phyloP scores from a whole-genome alignment of 208 protist genomes.

The Acanthamoeba healyi region DNA sequence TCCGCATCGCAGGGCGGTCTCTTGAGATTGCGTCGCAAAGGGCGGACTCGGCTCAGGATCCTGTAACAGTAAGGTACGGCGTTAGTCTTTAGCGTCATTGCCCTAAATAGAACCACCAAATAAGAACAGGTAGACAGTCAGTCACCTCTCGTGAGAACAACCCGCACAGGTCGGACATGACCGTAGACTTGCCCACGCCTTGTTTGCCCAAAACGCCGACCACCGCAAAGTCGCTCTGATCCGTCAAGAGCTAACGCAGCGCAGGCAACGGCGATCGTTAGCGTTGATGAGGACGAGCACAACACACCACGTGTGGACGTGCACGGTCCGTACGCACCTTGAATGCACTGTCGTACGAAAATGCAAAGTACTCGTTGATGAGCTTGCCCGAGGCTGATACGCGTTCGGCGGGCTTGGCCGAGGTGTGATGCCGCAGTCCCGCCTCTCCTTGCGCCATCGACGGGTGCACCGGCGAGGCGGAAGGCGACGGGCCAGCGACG shows the following conservation, averaged over 20 bases:
- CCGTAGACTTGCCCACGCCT: slow-evolving; percentile 18
- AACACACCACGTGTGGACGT: background rate
- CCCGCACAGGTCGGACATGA: slow-evolving; percentile 53
- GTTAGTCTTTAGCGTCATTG: no score
- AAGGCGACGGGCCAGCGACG: background rate
- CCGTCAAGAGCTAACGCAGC: background rate
- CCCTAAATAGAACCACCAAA: background rate
- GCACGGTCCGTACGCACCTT: background rate
- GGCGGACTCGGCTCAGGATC: background rate
- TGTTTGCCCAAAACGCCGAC: slow-evolving; percentile 35
- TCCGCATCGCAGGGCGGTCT: background rate
- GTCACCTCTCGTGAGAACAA: background rate
- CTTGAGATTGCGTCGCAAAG: background rate
- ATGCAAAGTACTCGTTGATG: slow-evolving; percentile 37
- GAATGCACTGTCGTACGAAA: slow-evolving; percentile 37
- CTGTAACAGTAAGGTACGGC: background rate
- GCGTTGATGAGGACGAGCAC: background rate
- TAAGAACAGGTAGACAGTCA: background rate
- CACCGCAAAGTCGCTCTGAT: slow-evolving; percentile 32
- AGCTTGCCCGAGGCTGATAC: background rate
- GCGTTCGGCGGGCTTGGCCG: background rate
- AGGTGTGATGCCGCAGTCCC: background rate
- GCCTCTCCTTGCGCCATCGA: background rate
- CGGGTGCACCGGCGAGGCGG: background rate
- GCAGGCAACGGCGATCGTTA: background rate